Conservation (phyloP, 192 early-diverging fungal genomes). For the Gryganskiella cystojenkinii region DNA sequence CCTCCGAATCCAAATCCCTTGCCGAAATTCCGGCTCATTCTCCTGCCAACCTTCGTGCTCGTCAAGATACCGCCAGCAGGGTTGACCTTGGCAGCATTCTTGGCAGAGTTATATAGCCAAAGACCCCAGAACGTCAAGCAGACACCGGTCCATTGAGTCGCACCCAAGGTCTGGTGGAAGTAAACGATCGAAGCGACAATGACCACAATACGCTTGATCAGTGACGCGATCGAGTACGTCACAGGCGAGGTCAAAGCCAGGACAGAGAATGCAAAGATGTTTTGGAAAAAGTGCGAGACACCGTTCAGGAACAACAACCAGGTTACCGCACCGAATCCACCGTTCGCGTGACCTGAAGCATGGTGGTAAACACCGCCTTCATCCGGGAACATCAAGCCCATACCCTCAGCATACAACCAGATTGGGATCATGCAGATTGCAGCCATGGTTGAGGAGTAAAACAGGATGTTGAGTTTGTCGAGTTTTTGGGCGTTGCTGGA, state of each 20-base stretch:
- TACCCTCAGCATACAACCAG: conserved; percentile 81
- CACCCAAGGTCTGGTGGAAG: conserved; percentile 79
- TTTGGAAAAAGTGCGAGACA: conserved; percentile 83
- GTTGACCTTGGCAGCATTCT: conserved; percentile 56
- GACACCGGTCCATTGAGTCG: conserved; percentile 79
- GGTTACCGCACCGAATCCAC: conserved; percentile 48
- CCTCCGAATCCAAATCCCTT: conserved; percentile 14
- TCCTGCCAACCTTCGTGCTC: conserved; percentile 26
- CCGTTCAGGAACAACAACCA: conserved; percentile 82
- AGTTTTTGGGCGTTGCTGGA: conserved; percentile 67
- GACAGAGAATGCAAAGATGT: conserved; percentile 82
- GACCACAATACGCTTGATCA: conserved; percentile 92
- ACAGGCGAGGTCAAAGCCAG: conserved; percentile 83
- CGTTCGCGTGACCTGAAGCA: conserved; percentile 15
- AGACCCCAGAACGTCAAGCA: conserved; percentile 84
- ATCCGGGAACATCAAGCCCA: conserved; percentile 50
- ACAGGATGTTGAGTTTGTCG: conserved; percentile 89
- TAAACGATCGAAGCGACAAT: conserved; percentile 86
- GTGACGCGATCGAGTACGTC: conserved; percentile 86
- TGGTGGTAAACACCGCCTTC: conserved; percentile 25
- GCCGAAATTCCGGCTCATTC: conserved; percentile 43
- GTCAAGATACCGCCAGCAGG: conserved; percentile 24
- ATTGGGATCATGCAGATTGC: conserved; percentile 84
- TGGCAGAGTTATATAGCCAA: conserved; percentile 88
- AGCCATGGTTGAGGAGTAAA: conserved; percentile 81